A percentile compares a stretch with the other conserved stretches of the same genome.
These are phyloP conservation scores for Crithidia bombi DNA, from an alignment of 208 protist species.

Conservation along the genomic window DNA sequence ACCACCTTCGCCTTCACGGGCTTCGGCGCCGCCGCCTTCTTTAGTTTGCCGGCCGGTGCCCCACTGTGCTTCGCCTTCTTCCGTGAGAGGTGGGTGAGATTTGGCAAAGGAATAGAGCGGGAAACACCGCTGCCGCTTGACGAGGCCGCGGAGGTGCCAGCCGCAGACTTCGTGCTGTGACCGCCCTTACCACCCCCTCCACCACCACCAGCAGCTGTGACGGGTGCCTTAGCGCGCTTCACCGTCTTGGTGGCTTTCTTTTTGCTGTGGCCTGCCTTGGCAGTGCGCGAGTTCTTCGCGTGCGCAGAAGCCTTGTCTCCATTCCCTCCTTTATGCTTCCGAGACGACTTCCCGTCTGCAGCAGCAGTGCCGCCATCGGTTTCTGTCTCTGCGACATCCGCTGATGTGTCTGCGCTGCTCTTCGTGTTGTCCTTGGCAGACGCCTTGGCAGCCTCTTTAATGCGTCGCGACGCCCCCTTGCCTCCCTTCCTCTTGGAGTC, in stretches of 20 bases:
- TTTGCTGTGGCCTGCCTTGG: constrained; percentile 1
- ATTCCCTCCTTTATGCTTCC: background rate
- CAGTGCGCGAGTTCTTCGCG: background rate
- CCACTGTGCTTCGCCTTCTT: constrained; percentile 26
- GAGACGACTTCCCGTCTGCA: background rate
- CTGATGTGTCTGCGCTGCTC: constrained; percentile 16
- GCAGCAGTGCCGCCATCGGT: background rate
- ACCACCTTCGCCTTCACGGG: constrained; percentile 16
- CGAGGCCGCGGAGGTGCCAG: background rate
- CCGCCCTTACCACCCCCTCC: background rate
- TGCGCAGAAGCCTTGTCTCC: background rate
- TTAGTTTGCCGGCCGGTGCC: background rate
- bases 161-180: background rate
- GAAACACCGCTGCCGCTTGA: constrained; percentile 6
- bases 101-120: constrained; percentile 38
- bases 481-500: background rate
- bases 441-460: constrained; percentile 7
- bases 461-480: constrained; percentile 4
- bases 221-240: background rate
- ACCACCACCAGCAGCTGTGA: too few species aligned
- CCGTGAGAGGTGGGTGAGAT: constrained; percentile 22
- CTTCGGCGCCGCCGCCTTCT: constrained; percentile 5
- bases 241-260: background rate
- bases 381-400: background rate
- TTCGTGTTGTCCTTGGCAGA: background rate